phyloP scores from a whole-genome alignment of 1,284 basidiomycete genomes.

The Pseudozyma sp. region DNA sequence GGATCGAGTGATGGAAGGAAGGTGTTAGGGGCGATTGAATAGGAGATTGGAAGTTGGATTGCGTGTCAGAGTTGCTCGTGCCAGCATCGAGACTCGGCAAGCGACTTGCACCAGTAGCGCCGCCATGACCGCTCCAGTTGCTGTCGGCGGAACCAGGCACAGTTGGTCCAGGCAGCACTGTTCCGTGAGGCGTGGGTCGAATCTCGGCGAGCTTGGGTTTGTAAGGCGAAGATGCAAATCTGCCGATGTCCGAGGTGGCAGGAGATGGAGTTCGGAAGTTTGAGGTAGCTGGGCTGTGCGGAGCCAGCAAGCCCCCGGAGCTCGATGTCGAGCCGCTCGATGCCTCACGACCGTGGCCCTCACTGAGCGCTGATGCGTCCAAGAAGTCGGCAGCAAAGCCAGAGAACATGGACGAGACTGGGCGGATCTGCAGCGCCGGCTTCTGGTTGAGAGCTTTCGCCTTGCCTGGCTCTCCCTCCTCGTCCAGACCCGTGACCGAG shows the following conservation, averaged over 20 bases:
- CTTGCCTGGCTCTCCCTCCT: slow-evolving; percentile 27
- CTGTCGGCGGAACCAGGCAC: slow-evolving; percentile 45
- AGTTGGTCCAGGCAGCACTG: slow-evolving; percentile 28
- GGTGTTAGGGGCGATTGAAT: slow-evolving; percentile 43
- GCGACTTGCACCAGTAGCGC: slow-evolving; percentile 15
- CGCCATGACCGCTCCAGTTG: slow-evolving; percentile 31
- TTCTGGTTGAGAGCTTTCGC: slow-evolving; percentile 17
- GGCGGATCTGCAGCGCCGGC: slow-evolving; percentile 55
- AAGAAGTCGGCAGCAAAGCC: slow-evolving; percentile 55
- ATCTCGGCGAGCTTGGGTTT: slow-evolving; percentile 35
- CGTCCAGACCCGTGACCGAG: slow-evolving; percentile 35
- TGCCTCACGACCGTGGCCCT: slow-evolving; percentile 24
- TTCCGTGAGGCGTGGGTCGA: slow-evolving; percentile 34
- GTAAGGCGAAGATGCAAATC: slow-evolving; percentile 7
- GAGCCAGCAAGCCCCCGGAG: slow-evolving; percentile 40
- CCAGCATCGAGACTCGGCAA: slow-evolving; percentile 46
- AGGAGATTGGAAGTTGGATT: slow-evolving; percentile 47
- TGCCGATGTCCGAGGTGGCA: slow-evolving; percentile 12
- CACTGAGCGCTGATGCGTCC: slow-evolving; percentile 42
- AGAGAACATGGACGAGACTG: slow-evolving; percentile 57
- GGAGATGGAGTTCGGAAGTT: slow-evolving; percentile 36
- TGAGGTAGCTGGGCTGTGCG: slow-evolving; percentile 26
- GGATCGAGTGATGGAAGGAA: slow-evolving; percentile 36
- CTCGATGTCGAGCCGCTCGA: slow-evolving; percentile 25
- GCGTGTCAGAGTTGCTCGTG: slow-evolving; percentile 34